Evolutionary conservation across 2,329 filamentous ascomycete species (phyloP).

Genomic region (Aureobasidium sp.): DNA sequence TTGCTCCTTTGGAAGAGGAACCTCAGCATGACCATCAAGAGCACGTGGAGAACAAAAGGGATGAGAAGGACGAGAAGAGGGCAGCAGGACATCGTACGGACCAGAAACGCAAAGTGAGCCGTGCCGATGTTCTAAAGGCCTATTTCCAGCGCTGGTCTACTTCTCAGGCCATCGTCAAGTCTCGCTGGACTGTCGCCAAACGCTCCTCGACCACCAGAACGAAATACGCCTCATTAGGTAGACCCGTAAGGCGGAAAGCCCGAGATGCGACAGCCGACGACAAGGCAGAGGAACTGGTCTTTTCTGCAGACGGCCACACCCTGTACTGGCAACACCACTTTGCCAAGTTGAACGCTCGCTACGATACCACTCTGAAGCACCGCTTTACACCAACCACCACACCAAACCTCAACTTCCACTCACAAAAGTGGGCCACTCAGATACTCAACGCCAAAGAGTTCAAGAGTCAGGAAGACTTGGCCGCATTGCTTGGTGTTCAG

Average conservation of each 20-base stretch:
- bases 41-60: not conserved
- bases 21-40: not conserved
- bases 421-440: constrained; percentile 14
- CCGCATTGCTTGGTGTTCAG: not conserved
- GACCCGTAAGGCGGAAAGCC: not conserved
- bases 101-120: not conserved
- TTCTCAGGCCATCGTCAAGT: not conserved
- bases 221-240: not conserved
- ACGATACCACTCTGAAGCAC: constrained; percentile 6
- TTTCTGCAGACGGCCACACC: constrained; percentile 3
- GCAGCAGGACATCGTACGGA: not conserved
- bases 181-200: constrained; percentile 9
- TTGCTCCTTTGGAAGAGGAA: not conserved
- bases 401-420: constrained; percentile 13
- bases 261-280: not conserved
- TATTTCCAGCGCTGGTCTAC: not conserved
- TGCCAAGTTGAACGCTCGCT: constrained; percentile 11
- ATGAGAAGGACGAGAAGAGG: not conserved
- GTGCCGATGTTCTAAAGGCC: not conserved
- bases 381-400: not conserved
- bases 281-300: not conserved
- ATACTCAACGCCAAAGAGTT: constrained; percentile 14
- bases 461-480: constrained; percentile 18
- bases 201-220: not conserved
- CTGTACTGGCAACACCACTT: constrained; percentile 15